Conservation (phyloP, 441 rosid species). For the Pelargonium myrrhifolium region DNA sequence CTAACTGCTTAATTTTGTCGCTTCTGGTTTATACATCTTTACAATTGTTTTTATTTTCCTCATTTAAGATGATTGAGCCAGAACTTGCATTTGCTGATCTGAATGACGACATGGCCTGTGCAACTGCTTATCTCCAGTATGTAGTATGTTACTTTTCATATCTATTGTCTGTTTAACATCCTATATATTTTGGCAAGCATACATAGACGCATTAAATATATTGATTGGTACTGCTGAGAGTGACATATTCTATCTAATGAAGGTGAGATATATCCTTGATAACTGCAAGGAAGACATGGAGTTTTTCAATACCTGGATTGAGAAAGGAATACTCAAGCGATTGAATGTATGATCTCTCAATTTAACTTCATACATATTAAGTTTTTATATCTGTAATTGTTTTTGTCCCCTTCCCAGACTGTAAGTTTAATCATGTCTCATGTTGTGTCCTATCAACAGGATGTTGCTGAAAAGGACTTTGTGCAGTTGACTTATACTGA, state of each 20-base stretch:
- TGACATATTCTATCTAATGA: constrained; percentile 19
- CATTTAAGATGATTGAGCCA: constrained; percentile 86
- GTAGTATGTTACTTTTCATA: constrained; percentile 80
- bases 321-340: constrained; percentile 84
- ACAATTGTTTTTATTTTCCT: constrained; percentile 15
- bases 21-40: constrained; percentile 14
- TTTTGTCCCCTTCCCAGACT: constrained; percentile 10
- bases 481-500: constrained; percentile 83
- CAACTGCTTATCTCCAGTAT: constrained; percentile 99
- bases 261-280: constrained; percentile 82
- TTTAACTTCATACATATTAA: constrained; percentile 23
- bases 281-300: constrained; percentile 97
- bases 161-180: constrained; percentile 28
- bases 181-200: constrained; percentile 10
- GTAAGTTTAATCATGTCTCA: not conserved
- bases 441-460: constrained; percentile 37
- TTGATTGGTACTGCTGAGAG: constrained; percentile 3
- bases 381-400: constrained; percentile 1
- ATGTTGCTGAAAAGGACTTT: constrained; percentile 79
- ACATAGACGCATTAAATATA: not conserved
- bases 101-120: constrained; percentile 95
- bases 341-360: constrained; percentile 58
- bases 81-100: constrained; percentile 97
- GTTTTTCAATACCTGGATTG: constrained; percentile 92
- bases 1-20: constrained; percentile 11